Base-by-base conservation (phyloP, 306 rosid species). In the Benincasa hispida region DNA sequence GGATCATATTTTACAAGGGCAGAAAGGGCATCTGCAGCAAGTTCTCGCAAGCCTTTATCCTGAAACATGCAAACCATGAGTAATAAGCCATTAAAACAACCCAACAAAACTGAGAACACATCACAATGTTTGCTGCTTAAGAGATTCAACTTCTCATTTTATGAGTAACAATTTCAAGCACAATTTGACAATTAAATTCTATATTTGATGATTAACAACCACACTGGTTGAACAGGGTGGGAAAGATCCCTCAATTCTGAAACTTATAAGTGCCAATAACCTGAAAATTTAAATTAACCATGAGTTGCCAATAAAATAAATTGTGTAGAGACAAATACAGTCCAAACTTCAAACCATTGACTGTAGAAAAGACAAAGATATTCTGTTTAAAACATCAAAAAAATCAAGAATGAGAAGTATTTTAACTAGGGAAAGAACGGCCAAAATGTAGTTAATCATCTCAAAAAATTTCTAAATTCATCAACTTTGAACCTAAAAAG, bases 41-140 rank as follows among this genome's bases (percentile, higher is more conserved):
- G 96, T 82, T 94, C 99, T 86, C 97, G 88, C 89, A 94, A 87
- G 80, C 96, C 87, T 90, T 89, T 92, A 79, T 94, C 99, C 96
- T 94, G 87, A 77, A 74, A 79, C 58, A 84, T 13, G 50, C 51
- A 80, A 87, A 74, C 81, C 80, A 65, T 56, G 25, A 73, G 83
- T 58, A 79, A 83, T 57, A 48, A 76, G 76, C 53, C 75, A 68
- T 79, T 62, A 68, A 74, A 81, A 79, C 24, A 75, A 12, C 81
- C 69, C 68, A 56, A 32, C 41, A 74, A 76, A 81, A 81, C 19
- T 28, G 68, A 50, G 66, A 70, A 67, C 50, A 22, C 24, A 5
- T 27, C 10, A 25, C 8, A 28, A 34, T 18, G 39, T 19, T 17
- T 70, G 8, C 55, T 45, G 8, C 41, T 70, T 25, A 25, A 47